These are phyloP conservation scores for Blastobotrys buckinghamii DNA, from an alignment of 1,139 yeast genomes.

Conservation along the genomic window DNA sequence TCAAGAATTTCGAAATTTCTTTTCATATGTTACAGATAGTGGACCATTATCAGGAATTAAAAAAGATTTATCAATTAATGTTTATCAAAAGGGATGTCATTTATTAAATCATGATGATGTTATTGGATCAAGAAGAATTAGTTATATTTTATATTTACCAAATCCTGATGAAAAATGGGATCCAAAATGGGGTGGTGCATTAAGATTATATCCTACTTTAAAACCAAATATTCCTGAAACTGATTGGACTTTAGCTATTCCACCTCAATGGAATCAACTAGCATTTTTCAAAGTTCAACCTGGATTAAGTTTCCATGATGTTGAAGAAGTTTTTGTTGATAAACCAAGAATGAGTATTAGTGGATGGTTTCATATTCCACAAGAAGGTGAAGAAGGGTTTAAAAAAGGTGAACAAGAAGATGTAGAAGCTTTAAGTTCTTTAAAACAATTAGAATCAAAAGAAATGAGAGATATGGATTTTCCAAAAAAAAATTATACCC, in stretches of 20 bases:
- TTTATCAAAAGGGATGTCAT: constrained; percentile 91
- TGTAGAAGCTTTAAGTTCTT: constrained; percentile 68
- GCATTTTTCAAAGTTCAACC: constrained; percentile 96
- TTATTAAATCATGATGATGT: constrained; percentile 95
- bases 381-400: constrained; percentile 80
- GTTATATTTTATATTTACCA: constrained; percentile 86
- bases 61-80: constrained; percentile 88
- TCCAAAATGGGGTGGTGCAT: constrained; percentile 84
- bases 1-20: constrained; percentile 69
- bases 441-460: constrained; percentile 73
- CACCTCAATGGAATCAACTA: constrained; percentile 93
- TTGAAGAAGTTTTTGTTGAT: constrained; percentile 90
- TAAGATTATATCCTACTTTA: constrained; percentile 79
- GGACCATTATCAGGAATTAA: constrained; percentile 85
- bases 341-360: constrained; percentile 87
- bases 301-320: constrained; percentile 94
- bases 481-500: constrained; percentile 46
- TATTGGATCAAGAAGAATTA: constrained; percentile 88
- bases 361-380: constrained; percentile 99
- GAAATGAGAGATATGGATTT: constrained; percentile 76
- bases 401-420: constrained; percentile 69
- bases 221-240: constrained; percentile 86
- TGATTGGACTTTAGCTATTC: constrained; percentile 62
- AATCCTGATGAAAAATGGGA: constrained; percentile 90
- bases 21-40: constrained; percentile 79